Percentiles rank a stretch among this genome's conserved stretches.
Conservation (phyloP, 2,329 filamentous ascomycete genomes). For the Albophoma yamanashiensis region DNA sequence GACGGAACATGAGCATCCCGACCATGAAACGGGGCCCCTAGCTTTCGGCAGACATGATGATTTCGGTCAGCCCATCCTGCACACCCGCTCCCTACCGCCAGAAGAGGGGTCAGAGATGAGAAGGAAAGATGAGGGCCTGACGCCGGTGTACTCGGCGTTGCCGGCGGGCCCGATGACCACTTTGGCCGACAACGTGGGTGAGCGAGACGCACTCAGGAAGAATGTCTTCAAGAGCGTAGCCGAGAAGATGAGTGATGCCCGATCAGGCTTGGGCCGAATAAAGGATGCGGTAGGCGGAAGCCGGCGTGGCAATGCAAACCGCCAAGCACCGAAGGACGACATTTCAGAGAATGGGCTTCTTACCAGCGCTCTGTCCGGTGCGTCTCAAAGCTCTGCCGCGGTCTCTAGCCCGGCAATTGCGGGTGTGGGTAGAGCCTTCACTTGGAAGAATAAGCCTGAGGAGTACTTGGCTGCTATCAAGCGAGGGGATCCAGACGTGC, state of each 20-base stretch:
- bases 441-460: slow-evolving; percentile 54
- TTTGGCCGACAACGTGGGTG: slow-evolving; percentile 34
- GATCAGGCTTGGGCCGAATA: slow-evolving; percentile 73
- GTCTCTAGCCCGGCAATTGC: slow-evolving; percentile 29
- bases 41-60: slow-evolving; percentile 46
- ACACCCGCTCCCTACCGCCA: slow-evolving; percentile 36
- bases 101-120: slow-evolving; percentile 40
- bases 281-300: slow-evolving; percentile 68
- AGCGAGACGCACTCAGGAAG: slow-evolving; percentile 49
- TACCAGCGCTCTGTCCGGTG: slow-evolving; percentile 4
- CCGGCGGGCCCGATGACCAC: slow-evolving; percentile 35
- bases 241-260: slow-evolving; percentile 68
- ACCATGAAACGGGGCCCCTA: slow-evolving; percentile 33
- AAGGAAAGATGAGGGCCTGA: slow-evolving; percentile 32
- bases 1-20: slow-evolving; percentile 33
- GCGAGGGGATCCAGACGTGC: slow-evolving; percentile 20
- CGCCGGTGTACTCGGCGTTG: slow-evolving; percentile 27
- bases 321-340: slow-evolving; percentile 47
- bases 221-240: slow-evolving; percentile 71
- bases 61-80: slow-evolving; percentile 28
- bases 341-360: slow-evolving; percentile 20
- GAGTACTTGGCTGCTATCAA: slow-evolving; percentile 39
- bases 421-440: slow-evolving; percentile 41
- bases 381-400: slow-evolving; percentile 11
- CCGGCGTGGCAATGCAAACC: slow-evolving; percentile 40